Base-by-base conservation (phyloP, 495 filamentous ascomycete genomes). In the Penicillium egyptiacum region DNA sequence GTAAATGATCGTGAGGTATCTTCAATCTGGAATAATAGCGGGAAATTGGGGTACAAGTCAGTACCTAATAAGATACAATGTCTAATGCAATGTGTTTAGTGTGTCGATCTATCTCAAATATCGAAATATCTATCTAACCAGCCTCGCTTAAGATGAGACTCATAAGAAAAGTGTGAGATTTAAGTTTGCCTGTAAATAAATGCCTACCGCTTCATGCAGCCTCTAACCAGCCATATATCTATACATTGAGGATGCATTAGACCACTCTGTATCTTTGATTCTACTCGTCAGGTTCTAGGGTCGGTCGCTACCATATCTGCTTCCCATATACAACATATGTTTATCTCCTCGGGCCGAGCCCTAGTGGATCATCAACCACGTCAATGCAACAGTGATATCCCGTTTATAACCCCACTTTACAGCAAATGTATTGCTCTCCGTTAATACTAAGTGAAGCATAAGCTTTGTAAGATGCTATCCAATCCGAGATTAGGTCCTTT, bases 161-260 rank as follows among this genome's bases (percentile, higher is more conserved):
- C 16, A 7, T 37, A 7, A 37, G 5, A 37, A 16, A 37, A 37
- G 14, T 14, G 14, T 14, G 14, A 2, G 14, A n/a, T 37, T 37
- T 37, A n/a, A 37, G 33, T 37, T 37, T 37, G 17, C 19, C 53
- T 58, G 56, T n/a, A 16, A 48, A 26, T 30, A 8, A 7, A 25
- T 44, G 28, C 49, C 40, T 50, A 58, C 56, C 56, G 56, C 56
- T 58, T 58, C 42, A 53, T 58, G 56, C 42, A 46, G 31, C 26
- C 33, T 20, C 23, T 56, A n/a, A 9, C 20, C 20, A 23, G 31
- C 6, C 35, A 50, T 37, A 19, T 19, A 50, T 50, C 35, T 19
- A 19, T 23, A 22, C 39, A 23, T 50, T 22, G 10, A 20, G 11
- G n/a, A n/a, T 50, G 47, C 47, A 39, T 50, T 37, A 35, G 30